phyloP scores from a whole-genome alignment of 2,329 filamentous ascomycete genomes.

The Aspergillus persii region DNA sequence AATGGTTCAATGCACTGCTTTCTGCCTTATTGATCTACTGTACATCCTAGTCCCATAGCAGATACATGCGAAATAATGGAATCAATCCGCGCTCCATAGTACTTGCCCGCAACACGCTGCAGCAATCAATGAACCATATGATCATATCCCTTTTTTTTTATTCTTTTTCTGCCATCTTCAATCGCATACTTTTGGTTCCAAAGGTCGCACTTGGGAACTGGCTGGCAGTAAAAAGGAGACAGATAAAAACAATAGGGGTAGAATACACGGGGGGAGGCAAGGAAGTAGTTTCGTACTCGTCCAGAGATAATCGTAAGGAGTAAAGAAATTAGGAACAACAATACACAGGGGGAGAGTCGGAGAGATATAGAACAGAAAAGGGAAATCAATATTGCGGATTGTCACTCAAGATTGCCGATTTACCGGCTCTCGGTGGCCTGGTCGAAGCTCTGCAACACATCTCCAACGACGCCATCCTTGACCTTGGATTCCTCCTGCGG shows the following conservation, averaged over 20 bases:
- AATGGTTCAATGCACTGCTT: not conserved
- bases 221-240: not conserved
- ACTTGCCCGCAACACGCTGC: not conserved
- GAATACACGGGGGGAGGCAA: constrained; percentile 1
- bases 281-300: not conserved
- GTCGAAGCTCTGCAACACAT: constrained; percentile 51
- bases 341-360: constrained; percentile 1
- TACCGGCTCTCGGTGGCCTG: constrained; percentile 30
- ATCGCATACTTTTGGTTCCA: not conserved
- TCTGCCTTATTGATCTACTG: not conserved
- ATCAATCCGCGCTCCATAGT: not conserved
- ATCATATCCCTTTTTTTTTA: not conserved
- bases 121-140: not conserved
- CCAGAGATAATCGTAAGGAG: constrained; percentile 7
- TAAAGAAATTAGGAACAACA: not conserved
- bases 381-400: not conserved
- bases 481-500: constrained; percentile 11
- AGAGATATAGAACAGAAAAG: not conserved
- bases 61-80: not conserved
- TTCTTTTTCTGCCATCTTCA: not conserved
- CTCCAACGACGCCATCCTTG: constrained; percentile 45
- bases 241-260: not conserved
- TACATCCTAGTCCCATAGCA: not conserved
- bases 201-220: not conserved
- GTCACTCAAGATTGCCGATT: not conserved